Evolutionary conservation across 345 rosid species (phyloP).

Genomic region (Nephelium lappaceum): DNA sequence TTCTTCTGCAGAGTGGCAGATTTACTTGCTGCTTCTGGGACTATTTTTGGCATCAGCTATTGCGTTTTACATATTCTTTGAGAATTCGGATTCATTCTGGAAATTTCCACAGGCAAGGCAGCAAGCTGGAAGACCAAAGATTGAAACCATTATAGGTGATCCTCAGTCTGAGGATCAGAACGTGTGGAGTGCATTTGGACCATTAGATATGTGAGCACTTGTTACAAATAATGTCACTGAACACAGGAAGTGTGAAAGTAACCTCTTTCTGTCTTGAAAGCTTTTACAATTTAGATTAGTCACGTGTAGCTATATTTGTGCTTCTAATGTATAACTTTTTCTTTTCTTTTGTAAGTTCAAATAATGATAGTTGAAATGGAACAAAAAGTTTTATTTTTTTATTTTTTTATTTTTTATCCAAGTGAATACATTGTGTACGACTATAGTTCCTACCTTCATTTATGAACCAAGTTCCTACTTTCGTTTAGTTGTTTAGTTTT

Average conservation of each 20-base stretch:
- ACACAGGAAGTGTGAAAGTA: background rate
- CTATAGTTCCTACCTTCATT: background rate
- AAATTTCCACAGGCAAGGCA: slow-evolving; percentile 56
- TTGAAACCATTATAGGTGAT: slow-evolving; percentile 53
- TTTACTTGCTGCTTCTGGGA: slow-evolving; percentile 69
- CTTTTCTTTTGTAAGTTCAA: background rate
- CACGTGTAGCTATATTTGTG: background rate
- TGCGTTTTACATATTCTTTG: slow-evolving; percentile 73
- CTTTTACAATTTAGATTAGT: background rate
- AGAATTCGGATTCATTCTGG: slow-evolving; percentile 92
- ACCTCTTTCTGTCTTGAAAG: background rate
- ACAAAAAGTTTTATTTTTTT: background rate
- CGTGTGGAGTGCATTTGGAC: slow-evolving; percentile 51
- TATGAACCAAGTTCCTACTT: no score
- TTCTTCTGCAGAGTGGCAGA: slow-evolving; percentile 85
- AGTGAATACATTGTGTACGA: background rate
- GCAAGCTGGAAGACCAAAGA: slow-evolving; percentile 57
- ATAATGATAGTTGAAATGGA: background rate
- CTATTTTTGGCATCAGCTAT: slow-evolving; percentile 82
- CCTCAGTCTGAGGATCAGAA: slow-evolving; percentile 71
- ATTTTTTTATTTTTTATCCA: background rate
- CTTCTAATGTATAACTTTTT: background rate
- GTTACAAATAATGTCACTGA: background rate
- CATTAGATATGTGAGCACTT: slow-evolving; percentile 57
- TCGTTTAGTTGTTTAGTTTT: no score